phyloP scores from a whole-genome alignment of 2,329 filamentous ascomycete genomes.

The Ophiostoma sp. region DNA sequence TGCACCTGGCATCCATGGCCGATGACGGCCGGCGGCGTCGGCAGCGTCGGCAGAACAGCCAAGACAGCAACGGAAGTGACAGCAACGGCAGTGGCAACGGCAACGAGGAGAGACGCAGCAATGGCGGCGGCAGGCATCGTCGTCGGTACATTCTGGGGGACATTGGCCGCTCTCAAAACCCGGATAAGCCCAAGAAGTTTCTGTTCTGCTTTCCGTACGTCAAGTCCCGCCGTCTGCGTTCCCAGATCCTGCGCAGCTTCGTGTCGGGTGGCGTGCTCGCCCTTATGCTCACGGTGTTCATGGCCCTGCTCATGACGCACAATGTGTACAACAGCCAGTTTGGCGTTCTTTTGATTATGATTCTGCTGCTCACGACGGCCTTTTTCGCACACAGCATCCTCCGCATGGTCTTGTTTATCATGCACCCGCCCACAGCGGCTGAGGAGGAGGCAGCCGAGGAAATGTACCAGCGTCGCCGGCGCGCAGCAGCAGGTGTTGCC shows the following conservation, averaged over 20 bases:
- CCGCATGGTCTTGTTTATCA: slow-evolving; percentile 62
- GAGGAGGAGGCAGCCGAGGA: slow-evolving; percentile 33
- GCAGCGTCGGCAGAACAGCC: slow-evolving; percentile 19
- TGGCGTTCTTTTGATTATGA: slow-evolving; percentile 72
- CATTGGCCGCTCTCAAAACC: slow-evolving; percentile 7
- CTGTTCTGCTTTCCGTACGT: slow-evolving; percentile 53
- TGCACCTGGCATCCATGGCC: slow-evolving; percentile 43
- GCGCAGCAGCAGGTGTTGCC: background rate
- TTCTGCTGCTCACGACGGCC: slow-evolving; percentile 67
- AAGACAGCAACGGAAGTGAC: background rate
- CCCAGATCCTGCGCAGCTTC: slow-evolving; percentile 55
- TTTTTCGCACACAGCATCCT: slow-evolving; percentile 78
- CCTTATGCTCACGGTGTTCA: slow-evolving; percentile 59
- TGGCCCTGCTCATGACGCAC: slow-evolving; percentile 64
- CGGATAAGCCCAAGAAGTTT: slow-evolving; percentile 39
- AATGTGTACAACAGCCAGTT: slow-evolving; percentile 63
- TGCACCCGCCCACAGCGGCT: slow-evolving; percentile 41
- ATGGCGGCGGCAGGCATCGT: slow-evolving; percentile 20
- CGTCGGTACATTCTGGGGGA: slow-evolving; percentile 20
- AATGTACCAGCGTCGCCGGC: slow-evolving; percentile 27
- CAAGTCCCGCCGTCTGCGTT: slow-evolving; percentile 48
- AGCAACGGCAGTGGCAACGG: slow-evolving; percentile 1
- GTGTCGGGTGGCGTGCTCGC: slow-evolving; percentile 61
- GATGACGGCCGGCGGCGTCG: slow-evolving; percentile 38
- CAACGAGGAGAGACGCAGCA: background rate